These are phyloP conservation scores for Fusarium dimerum DNA, from an alignment of 2,329 filamentous ascomycete species.

Conservation along the genomic window DNA sequence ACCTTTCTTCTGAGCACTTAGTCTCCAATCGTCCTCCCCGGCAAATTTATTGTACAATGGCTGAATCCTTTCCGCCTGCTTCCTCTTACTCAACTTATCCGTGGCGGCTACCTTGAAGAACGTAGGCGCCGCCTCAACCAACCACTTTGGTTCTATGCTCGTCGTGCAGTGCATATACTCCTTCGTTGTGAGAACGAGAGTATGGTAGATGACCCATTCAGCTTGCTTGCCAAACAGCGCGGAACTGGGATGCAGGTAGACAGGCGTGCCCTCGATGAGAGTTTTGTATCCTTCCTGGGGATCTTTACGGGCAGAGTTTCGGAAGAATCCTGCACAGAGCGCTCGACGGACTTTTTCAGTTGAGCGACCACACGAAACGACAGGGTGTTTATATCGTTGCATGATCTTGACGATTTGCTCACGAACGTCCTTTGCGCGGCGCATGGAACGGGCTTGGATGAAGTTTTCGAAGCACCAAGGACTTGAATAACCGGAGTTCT, in stretches of 20 bases:
- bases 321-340: slow-evolving; percentile 92
- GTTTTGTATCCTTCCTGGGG: slow-evolving; percentile 98
- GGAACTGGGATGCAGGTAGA: slow-evolving; percentile 90
- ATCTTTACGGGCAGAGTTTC: slow-evolving; percentile 91
- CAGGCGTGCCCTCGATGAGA: slow-evolving; percentile 89
- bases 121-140: slow-evolving; percentile 95
- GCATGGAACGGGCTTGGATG: slow-evolving; percentile 88
- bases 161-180: slow-evolving; percentile 98
- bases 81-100: slow-evolving; percentile 83
- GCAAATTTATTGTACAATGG: slow-evolving; percentile 92
- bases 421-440: slow-evolving; percentile 86
- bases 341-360: slow-evolving; percentile 87
- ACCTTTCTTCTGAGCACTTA: slow-evolving; percentile 83
- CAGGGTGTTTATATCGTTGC: slow-evolving; percentile 80
- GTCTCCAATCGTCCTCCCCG: slow-evolving; percentile 90
- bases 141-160: slow-evolving; percentile 88
- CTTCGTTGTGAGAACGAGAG: slow-evolving; percentile 87
- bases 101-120: slow-evolving; percentile 97
- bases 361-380: slow-evolving; percentile 83
- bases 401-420: slow-evolving; percentile 93
- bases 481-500: slow-evolving; percentile 75
- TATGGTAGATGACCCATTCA: slow-evolving; percentile 95
- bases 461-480: slow-evolving; percentile 99
- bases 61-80: slow-evolving; percentile 92
- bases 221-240: slow-evolving; percentile 94